These are phyloP conservation scores for Claviceps sp. DNA, from an alignment of 2,329 filamentous ascomycete species.

Conservation along the genomic window DNA sequence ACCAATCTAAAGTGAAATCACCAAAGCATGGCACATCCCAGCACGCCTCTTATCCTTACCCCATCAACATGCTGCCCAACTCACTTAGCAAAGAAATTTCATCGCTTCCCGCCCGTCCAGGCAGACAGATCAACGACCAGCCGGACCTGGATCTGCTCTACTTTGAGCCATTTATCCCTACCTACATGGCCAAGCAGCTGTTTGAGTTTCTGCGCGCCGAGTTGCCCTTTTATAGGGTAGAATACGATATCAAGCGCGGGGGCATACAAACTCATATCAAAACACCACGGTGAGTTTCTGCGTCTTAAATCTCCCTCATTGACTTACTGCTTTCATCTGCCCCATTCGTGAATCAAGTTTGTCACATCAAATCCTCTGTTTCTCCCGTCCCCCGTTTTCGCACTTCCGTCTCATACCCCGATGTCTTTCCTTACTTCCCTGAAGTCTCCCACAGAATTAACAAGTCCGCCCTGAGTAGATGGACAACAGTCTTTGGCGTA, in stretches of 20 bases:
- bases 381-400: not conserved
- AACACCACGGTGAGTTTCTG: constrained; percentile 30
- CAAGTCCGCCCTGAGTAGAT: constrained; percentile 14
- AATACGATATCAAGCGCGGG: constrained; percentile 58
- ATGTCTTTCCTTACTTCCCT: not conserved
- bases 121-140: constrained; percentile 48
- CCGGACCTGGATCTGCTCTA: constrained; percentile 61
- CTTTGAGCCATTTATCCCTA: constrained; percentile 59
- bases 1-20: not conserved
- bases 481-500: constrained; percentile 43
- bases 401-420: no score
- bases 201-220: constrained; percentile 61
- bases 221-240: constrained; percentile 63
- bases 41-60: constrained; percentile 36
- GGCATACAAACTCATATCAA: constrained; percentile 47
- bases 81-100: constrained; percentile 25
- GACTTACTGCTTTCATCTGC: no score
- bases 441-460: no score
- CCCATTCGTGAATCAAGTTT: no score
- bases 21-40: constrained; percentile 11
- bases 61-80: constrained; percentile 30
- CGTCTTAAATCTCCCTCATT: not conserved
- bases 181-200: constrained; percentile 39
- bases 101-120: constrained; percentile 37
- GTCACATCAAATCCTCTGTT: no score